Conservation (phyloP, 1,284 basidiomycete species). For the Leccinum subatratum region DNA sequence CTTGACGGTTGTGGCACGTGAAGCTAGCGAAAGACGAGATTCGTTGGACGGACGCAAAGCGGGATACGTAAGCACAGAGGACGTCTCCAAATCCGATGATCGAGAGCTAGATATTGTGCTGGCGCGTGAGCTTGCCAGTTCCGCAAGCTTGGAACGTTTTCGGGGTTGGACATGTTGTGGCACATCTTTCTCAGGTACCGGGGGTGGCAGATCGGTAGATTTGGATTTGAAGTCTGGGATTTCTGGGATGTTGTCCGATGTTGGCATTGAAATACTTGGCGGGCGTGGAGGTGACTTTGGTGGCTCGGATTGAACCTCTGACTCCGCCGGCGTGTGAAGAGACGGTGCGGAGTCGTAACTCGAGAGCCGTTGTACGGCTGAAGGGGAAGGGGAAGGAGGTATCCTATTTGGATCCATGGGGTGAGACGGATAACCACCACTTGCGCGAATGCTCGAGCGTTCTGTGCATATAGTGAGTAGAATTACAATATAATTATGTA, state of each 20-base stretch:
- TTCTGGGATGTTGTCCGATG: slow-evolving; percentile 50
- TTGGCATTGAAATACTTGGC: slow-evolving; percentile 41
- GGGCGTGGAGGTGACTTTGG: slow-evolving; percentile 32
- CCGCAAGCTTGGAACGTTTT: slow-evolving; percentile 60
- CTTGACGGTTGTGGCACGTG: slow-evolving; percentile 19
- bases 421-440: slow-evolving; percentile 15
- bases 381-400: slow-evolving; percentile 60
- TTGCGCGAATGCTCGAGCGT: slow-evolving; percentile 9
- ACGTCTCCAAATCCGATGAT: slow-evolving; percentile 38
- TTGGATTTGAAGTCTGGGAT: slow-evolving; percentile 53
- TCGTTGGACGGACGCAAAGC: slow-evolving; percentile 57
- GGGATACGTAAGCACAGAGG: slow-evolving; percentile 64
- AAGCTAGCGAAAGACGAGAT: slow-evolving; percentile 43
- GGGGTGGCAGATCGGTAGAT: slow-evolving; percentile 35
- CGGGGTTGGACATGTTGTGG: slow-evolving; percentile 13
- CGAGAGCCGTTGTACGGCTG: slow-evolving; percentile 68
- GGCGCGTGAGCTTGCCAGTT: slow-evolving; percentile 55
- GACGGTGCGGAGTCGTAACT: slow-evolving; percentile 52
- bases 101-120: slow-evolving; percentile 44
- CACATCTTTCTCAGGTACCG: slow-evolving; percentile 25
- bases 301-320: slow-evolving; percentile 28
- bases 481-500: background rate
- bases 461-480: slow-evolving; percentile 18
- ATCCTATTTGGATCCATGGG: slow-evolving; percentile 56
- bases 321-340: slow-evolving; percentile 43